Percentiles rank a stretch among this genome's conserved stretches.
Conservation (phyloP, 768 basidiomycete genomes). For the Psilocybe azurescens region DNA sequence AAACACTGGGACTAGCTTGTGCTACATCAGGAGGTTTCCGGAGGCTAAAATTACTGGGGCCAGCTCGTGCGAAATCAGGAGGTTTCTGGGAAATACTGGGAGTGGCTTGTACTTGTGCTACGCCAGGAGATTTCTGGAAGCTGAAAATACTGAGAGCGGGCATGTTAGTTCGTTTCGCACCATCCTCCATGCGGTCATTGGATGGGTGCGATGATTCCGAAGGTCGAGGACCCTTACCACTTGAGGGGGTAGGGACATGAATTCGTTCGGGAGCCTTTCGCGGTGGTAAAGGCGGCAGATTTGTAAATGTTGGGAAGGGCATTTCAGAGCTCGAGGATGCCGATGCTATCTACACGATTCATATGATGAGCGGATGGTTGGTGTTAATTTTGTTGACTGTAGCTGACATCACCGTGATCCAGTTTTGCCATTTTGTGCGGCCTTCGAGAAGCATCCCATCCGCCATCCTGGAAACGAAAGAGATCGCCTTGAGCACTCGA, state of each 20-base stretch:
- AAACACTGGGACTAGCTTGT: no score
- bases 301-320: not conserved
- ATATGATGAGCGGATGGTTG: not conserved
- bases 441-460: not conserved
- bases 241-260: not conserved
- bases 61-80: no score
- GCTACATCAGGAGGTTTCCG: no score
- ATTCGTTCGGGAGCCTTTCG: not conserved
- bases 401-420: not conserved
- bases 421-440: not conserved
- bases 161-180: no score
- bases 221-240: not conserved
- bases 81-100: no score
- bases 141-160: no score
- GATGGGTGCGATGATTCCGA: not conserved
- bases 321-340: not conserved
- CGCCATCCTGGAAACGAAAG: no score
- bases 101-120: no score
- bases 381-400: not conserved
- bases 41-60: no score
- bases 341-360: not conserved
- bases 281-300: not conserved
- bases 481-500: no score
- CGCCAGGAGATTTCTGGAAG: no score
- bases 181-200: no score